Conservation (phyloP, 768 basidiomycete species). For the Phylloporus arenicola region DNA sequence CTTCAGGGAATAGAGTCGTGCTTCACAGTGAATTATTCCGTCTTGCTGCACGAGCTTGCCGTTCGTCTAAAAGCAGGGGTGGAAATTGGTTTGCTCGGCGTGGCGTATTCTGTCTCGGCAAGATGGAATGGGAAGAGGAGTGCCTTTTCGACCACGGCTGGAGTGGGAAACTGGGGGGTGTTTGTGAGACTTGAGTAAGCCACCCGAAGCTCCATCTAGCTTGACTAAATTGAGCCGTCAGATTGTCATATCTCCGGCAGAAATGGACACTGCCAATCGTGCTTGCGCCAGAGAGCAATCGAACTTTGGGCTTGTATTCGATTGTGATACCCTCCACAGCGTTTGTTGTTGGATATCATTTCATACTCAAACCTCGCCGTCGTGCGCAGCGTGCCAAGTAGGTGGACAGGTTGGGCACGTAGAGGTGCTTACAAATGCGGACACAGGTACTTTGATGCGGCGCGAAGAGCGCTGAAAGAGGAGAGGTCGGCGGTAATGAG, state of each 20-base stretch:
- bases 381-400: conserved; percentile 52
- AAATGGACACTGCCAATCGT: conserved; percentile 52
- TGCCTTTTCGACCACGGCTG: conserved; percentile 41
- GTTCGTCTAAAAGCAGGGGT: conserved; percentile 45
- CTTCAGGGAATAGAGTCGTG: conserved; percentile 45
- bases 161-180: conserved; percentile 43
- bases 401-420: conserved; percentile 10
- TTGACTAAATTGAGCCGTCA: conserved; percentile 25
- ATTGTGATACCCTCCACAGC: conserved; percentile 52
- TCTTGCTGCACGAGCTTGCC: conserved; percentile 53
- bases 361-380: conserved; percentile 51
- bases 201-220: conserved; percentile 5
- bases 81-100: conserved; percentile 44
- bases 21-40: conserved; percentile 45
- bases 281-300: conserved; percentile 46
- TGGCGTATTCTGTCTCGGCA: conserved; percentile 39
- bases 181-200: conserved; percentile 51
- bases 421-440: conserved; percentile 13
- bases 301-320: conserved; percentile 45
- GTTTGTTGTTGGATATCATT: conserved; percentile 50
- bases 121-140: conserved; percentile 45
- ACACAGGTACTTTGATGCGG: conserved; percentile 59
- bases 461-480: conserved; percentile 57
- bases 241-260: conserved; percentile 54
- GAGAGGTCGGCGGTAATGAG: conserved; percentile 57